A percentile compares a stretch with the other conserved stretches of the same genome.
These are phyloP conservation scores for Rubia balearica DNA, from an alignment of 305 asterid species.

Conservation along the genomic window DNA sequence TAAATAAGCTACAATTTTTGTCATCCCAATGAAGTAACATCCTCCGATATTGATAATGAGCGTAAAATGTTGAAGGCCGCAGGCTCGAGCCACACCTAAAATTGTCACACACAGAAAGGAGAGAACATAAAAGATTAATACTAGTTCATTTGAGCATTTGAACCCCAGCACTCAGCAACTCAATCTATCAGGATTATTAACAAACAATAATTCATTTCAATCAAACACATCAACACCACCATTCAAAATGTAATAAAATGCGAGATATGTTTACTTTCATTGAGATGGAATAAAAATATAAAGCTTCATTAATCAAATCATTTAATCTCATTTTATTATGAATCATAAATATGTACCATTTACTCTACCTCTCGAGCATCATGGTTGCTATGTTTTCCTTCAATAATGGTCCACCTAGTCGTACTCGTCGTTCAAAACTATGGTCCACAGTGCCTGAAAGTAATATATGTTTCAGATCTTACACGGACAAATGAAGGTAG, in stretches of 20 bases:
- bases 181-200: too few relatives aligned
- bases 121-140: too few relatives aligned
- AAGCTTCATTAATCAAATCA: conserved; percentile 10
- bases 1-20: too few relatives aligned
- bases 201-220: too few relatives aligned
- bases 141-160: too few relatives aligned
- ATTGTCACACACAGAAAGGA: too few relatives aligned
- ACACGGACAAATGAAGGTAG: neutral
- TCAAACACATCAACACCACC: too few relatives aligned
- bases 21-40: too few relatives aligned
- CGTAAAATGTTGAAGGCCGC: too few relatives aligned
- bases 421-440: conserved; percentile 81
- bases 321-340: neutral
- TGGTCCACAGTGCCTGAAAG: conserved; percentile 93
- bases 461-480: conserved; percentile 6
- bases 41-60: too few relatives aligned
- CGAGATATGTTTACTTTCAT: conserved; percentile 21
- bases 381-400: conserved; percentile 96
- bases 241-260: conserved; percentile 18
- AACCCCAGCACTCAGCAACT: too few relatives aligned
- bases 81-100: too few relatives aligned
- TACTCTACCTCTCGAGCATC: conserved; percentile 89
- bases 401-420: conserved; percentile 87
- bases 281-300: conserved; percentile 14
- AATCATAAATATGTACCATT: conserved; percentile 17